Percentiles rank a stretch among this genome's conserved stretches.
phyloP scores from a whole-genome alignment of 768 basidiomycete species.

The Postia placenta region DNA sequence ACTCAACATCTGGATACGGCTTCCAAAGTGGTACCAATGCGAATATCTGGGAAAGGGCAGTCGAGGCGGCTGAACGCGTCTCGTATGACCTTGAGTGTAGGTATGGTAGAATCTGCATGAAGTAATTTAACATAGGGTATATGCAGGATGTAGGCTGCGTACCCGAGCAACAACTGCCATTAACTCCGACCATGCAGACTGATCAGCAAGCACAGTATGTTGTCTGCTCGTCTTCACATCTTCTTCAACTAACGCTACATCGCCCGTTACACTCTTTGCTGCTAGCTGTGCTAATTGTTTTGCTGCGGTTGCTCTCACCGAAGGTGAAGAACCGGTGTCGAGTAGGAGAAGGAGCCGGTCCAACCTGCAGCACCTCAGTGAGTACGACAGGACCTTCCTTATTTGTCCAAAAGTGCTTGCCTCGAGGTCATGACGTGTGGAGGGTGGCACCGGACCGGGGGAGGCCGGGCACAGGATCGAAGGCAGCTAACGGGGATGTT shows the following conservation, averaged over 20 bases:
- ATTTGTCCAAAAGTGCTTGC: slow-evolving; percentile 29
- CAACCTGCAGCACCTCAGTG: slow-evolving; percentile 52
- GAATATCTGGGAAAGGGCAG: slow-evolving; percentile 84
- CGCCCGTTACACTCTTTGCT: slow-evolving; percentile 75
- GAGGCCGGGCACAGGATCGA: slow-evolving; percentile 32
- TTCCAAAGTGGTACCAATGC: slow-evolving; percentile 77
- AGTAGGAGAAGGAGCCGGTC: slow-evolving; percentile 95
- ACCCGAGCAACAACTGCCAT: slow-evolving; percentile 89
- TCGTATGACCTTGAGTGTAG: slow-evolving; percentile 91
- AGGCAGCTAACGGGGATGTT: slow-evolving; percentile 38
- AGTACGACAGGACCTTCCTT: slow-evolving; percentile 13
- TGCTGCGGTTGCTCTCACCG: slow-evolving; percentile 91
- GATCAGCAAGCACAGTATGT: slow-evolving; percentile 54
- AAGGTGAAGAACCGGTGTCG: slow-evolving; percentile 88
- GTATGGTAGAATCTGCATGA: slow-evolving; percentile 75
- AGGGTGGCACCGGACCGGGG: slow-evolving; percentile 48
- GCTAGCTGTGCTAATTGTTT: slow-evolving; percentile 94
- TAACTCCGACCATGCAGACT: slow-evolving; percentile 83
- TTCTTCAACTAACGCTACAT: slow-evolving; percentile 70
- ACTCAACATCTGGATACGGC: slow-evolving; percentile 35
- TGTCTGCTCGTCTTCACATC: slow-evolving; percentile 62
- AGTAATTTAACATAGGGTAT: not conserved
- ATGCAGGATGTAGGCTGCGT: slow-evolving; percentile 19
- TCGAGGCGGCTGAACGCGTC: slow-evolving; percentile 83
- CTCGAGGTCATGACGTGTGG: slow-evolving; percentile 71